Evolutionary conservation across 140 eudicot species (phyloP), one percentile per base, ranked within the genome.

Genomic region (Anethum foeniculum): DNA sequence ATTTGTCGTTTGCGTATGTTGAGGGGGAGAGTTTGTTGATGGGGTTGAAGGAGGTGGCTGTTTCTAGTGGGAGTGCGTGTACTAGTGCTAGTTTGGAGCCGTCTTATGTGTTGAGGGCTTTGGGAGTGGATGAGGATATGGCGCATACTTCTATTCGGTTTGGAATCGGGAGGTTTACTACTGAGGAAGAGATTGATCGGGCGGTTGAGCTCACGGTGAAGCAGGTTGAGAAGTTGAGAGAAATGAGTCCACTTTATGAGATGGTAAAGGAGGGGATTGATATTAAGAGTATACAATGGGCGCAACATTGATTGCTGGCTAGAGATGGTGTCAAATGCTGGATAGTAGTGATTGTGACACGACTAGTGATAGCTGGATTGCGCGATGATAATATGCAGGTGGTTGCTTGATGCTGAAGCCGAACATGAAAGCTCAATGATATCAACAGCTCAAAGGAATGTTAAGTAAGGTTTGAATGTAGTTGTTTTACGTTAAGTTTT

Each of bases 1-100:
- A 92, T 84, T 76, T 94, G 64, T 92, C 99, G 2, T 95, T 95
- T 87, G 97, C 97, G 0, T 95, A 89, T 88, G 99, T 95, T 11
- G 97, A 95, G 85, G 98, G 98, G 12, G 99, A 95, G 85, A 95
- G 99, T 81, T 85, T 95, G 90, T 87, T 95, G 71, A 95, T 95
- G 99, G 99, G 99, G 77, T 85, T 95, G 92, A 95, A 95, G 86
- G 97, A 95, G 79, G 97, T 95, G 64, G 99, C 97, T 5, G 99
- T 94, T 13, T 94, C 97, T 2, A 94, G 99, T 88, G 99, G 99
- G 56, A 95, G 99, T 79, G 99, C 99, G 0, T 95, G 99, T 71
- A 95, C 99, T 1, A 92, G 99, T 87, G 97, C 97, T 60, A 95
- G 97, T 81, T 88, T 95, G 83, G 99, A 92, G 88, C 97, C 97